Evolutionary conservation across 1,284 basidiomycete genomes (phyloP), one percentile per base, ranked within the genome.

Genomic region (Pseudozyma tsukubaensis): DNA sequence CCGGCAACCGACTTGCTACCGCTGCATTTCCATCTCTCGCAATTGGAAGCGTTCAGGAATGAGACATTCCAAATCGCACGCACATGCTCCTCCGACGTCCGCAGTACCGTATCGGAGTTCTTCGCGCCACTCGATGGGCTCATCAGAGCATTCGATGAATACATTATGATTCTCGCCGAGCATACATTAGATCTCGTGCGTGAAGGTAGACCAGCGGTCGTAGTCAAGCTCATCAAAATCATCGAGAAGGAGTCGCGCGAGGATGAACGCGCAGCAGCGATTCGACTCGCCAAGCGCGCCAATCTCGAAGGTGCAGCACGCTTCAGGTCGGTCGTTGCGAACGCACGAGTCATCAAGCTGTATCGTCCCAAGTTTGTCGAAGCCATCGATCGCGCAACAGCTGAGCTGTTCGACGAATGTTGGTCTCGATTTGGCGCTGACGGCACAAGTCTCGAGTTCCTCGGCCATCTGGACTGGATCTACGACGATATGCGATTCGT

Each of bases 191-290:
- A 91, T 37, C 88, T 99, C 42, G 77, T 76, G 19, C 89, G 94
- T 43, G 90, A 90, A 4, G 94, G 93, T 0, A 87, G 94, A 82
- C 88, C 90, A 0, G 90, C 91, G 34, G 94, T 96, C 16, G 89
- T 98, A 11, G 94, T 99, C 53, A 92, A 92, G 78, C 86, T 99
- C 55, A 86, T 95, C 82, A 98, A 98, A 87, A 93, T 99, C 63
- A 91, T 94, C 40, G 95, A 99, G 84, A 89, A 94, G 21, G 97
- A 99, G 84, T 93, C 92, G 5, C 89, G 89, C 76, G 93, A 94
- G 84, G 97, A 99, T 82, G 94, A 99, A 86, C 97, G 96, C 88
- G 94, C 92, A 91, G 95, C 21, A 90, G 94, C 93, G 14, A 93
- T 99, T 83, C 89, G 92, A 56, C 90, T 98, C 9, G 92, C 98